Percentiles rank a stretch among this genome's conserved stretches.
phyloP scores from a whole-genome alignment of 2,329 filamentous ascomycete species.

The Fusarium beomiforme region DNA sequence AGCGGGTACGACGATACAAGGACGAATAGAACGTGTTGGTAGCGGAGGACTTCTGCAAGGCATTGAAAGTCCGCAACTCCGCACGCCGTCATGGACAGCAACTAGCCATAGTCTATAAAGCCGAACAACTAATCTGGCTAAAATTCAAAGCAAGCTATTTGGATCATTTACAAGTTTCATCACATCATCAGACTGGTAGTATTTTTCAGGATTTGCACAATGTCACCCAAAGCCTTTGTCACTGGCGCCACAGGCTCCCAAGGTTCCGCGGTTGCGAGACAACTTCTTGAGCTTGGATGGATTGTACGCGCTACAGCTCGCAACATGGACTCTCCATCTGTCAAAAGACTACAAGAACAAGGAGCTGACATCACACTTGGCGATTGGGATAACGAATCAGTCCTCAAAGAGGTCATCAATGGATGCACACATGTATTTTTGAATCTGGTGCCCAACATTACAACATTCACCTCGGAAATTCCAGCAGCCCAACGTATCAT shows the following conservation, averaged over 20 bases:
- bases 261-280: not conserved
- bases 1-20: not conserved
- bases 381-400: not conserved
- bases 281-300: not conserved
- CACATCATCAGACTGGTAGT: accelerated
- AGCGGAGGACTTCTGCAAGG: not conserved
- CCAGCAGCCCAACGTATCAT: not conserved
- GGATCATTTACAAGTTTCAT: too few relatives aligned
- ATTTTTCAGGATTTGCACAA: not conserved
- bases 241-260: constrained; percentile 6
- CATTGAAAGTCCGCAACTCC: not conserved
- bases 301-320: not conserved
- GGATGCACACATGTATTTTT: not conserved
- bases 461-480: not conserved
- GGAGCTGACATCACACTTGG: not conserved
- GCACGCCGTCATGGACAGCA: not conserved
- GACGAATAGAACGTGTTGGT: not conserved
- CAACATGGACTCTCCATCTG: not conserved
- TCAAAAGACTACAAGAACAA: not conserved
- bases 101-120: not conserved
- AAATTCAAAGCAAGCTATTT: too few relatives aligned
- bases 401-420: not conserved
- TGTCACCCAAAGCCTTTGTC: not conserved
- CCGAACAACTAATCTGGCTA: accelerated
- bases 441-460: constrained; percentile 1